A percentile compares a stretch with the other conserved stretches of the same genome.
Evolutionary conservation across 805 yeast genomes (phyloP).

Genomic region (Starmerella gropengiesseri): DNA sequence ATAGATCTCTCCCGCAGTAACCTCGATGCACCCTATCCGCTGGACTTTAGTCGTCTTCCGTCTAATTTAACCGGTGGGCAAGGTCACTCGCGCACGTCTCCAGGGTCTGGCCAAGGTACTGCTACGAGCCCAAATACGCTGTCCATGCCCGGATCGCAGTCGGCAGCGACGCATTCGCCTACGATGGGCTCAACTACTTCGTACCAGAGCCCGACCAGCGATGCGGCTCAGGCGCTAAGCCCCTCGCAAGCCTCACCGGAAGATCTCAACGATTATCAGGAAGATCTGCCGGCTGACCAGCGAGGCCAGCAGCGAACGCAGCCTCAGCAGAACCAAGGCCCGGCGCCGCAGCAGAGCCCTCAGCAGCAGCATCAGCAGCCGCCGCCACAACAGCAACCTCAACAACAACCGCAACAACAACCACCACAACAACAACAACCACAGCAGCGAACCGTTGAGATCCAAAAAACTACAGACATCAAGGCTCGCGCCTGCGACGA

Average conservation of each 20-base stretch:
- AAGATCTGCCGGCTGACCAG: not conserved
- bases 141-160: not conserved
- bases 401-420: not conserved
- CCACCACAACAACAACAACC: not conserved
- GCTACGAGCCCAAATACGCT: no score
- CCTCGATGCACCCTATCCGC: not conserved
- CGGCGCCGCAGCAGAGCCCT: not conserved
- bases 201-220: not conserved
- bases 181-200: not conserved
- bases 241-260: slow-evolving; percentile 2
- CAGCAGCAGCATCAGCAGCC: not conserved
- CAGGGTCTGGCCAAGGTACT: not conserved
- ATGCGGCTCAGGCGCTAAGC: not conserved
- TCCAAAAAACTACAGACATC: slow-evolving; percentile 22
- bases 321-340: not conserved
- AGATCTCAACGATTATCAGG: not conserved
- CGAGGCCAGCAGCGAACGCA: not conserved
- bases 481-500: slow-evolving; percentile 61
- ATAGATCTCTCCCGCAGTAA: no score
- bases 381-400: no score
- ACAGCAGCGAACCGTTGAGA: slow-evolving; percentile 12
- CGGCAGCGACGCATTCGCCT: not conserved
- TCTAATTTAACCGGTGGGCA: no score
- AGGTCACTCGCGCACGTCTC: not conserved
- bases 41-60: not conserved